Evolutionary conservation across 2,329 filamentous ascomycete species (phyloP).

Genomic region (Pseudocercospora eumusae): DNA sequence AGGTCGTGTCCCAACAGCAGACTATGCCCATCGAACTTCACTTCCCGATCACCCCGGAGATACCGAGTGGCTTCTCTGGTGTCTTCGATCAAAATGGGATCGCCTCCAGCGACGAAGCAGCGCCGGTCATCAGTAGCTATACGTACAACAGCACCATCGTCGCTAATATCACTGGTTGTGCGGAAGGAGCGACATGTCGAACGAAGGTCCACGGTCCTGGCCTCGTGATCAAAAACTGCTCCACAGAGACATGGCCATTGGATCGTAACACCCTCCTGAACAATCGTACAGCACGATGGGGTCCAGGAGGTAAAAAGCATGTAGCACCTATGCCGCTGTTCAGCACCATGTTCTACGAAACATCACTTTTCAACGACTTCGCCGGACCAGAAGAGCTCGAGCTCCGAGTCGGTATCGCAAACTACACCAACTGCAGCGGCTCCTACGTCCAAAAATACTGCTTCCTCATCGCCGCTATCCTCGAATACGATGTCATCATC

Average conservation of each 20-base stretch:
- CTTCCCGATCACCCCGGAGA: constrained; percentile 16
- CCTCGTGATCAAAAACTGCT: constrained; percentile 8
- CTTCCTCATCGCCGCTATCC: constrained; percentile 18
- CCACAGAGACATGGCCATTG: constrained; percentile 10
- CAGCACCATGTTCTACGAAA: constrained; percentile 5
- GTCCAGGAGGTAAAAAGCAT: neutral
- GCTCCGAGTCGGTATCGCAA: constrained; percentile 12
- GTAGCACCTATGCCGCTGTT: constrained; percentile 12
- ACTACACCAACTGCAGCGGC: constrained; percentile 12
- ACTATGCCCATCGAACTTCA: constrained; percentile 6
- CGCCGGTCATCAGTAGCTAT: constrained; percentile 1
- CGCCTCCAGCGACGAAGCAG: constrained; percentile 4
- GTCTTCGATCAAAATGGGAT: neutral
- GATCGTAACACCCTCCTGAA: neutral
- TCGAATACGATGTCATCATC: constrained; percentile 22
- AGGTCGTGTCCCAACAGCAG: constrained; percentile 6
- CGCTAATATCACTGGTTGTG: constrained; percentile 11
- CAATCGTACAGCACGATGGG: constrained; percentile 8
- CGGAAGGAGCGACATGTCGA: neutral
- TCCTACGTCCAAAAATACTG: constrained; percentile 18
- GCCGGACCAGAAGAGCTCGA: constrained; percentile 12
- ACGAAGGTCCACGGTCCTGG: constrained; percentile 8
- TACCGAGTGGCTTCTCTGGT: constrained; percentile 20
- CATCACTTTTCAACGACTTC: neutral
- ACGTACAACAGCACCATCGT: constrained; percentile 10